Conservation (phyloP, 2,329 filamentous ascomycete species). For the Calonectria henricotiae region DNA sequence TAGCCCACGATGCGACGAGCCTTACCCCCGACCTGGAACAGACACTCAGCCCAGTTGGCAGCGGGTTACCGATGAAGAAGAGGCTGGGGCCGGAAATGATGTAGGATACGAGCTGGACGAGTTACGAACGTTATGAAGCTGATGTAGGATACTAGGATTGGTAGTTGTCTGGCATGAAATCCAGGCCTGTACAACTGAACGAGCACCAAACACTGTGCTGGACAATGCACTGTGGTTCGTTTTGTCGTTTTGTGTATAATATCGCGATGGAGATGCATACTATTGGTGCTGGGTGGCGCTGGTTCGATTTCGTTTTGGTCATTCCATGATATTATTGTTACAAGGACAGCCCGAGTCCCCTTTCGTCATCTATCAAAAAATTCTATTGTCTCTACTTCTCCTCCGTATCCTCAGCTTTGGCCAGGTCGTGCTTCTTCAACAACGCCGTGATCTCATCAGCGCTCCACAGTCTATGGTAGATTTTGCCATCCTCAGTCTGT, state of each 20-base stretch:
- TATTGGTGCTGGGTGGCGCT: conserved; percentile 35
- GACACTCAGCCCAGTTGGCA: conserved; percentile 58
- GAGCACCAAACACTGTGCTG: conserved; percentile 30
- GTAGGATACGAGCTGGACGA: conserved; percentile 60
- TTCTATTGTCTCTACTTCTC: conserved; percentile 68
- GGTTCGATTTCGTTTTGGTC: conserved; percentile 44
- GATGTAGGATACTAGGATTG: conserved; percentile 51
- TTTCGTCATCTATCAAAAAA: conserved; percentile 53
- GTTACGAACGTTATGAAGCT: conserved; percentile 49
- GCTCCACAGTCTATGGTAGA: conserved; percentile 98
- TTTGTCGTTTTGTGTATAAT: conserved; percentile 25
- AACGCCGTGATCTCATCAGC: conserved; percentile 96
- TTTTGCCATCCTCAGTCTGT: conserved; percentile 93
- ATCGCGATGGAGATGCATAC: conserved; percentile 39
- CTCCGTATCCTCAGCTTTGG: conserved; percentile 85
- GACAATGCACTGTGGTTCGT: conserved; percentile 12
- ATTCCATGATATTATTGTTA: conserved; percentile 56
- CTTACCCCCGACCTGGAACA: conserved; percentile 67
- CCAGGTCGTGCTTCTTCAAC: conserved; percentile 95
- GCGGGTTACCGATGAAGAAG: conserved; percentile 71
- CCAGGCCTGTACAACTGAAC: background rate
- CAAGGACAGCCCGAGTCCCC: conserved; percentile 48
- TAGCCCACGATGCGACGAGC: conserved; percentile 70
- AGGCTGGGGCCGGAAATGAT: conserved; percentile 58
- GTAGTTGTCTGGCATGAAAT: conserved; percentile 36